Evolutionary conservation across 1,284 basidiomycete genomes (phyloP), one percentile per base, ranked within the genome.

Genomic region (Rugiboletus extremiorientalis): DNA sequence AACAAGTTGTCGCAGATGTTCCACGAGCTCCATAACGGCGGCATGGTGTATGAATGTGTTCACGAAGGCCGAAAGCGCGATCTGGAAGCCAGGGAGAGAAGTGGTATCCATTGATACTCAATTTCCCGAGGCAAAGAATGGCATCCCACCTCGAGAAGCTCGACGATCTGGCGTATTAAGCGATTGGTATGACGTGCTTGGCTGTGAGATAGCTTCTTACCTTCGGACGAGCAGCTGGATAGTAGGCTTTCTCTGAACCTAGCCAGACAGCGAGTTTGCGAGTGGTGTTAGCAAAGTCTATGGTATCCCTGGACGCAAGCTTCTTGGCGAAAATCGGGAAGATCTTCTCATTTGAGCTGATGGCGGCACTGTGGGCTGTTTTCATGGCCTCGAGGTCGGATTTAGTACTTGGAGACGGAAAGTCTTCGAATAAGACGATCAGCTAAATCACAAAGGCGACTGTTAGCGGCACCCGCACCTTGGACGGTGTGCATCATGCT

Each of bases 191-290:
- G 27, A 37, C 38, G 20, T 20, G 22, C 20, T 22, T 31, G 22
- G 41, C 5, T 14, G 30, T 31, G 33, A 38, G n/a, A 28, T 23
- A 14, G 14, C 38, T 6, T 37, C 61, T 55, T 31, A 71, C 69
- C 60, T 68, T 71, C 31, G 58, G 61, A 27, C 67, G 69, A 25
- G 72, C 69, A 20, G 41, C 70, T 7, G 52, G 36, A 60, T 71
- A 71, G 37, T 71, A 71, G 4, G 72, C 69, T 48, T 60, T 74
- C 47, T 74, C 71, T 15, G 72, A 71, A 38, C 49, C 9, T 23
- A 71, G 36, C 69, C 69, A 71, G 9, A 18, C 0, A 14, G 54
- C 43, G 38, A 71, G 47, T 53, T 71, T 71, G 31, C 53, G 52
- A 16, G 56, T 23, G 1, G 60, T 72, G 18, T 27, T 51, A n/a